These are phyloP conservation scores for Arabidopsis suecica DNA, from an alignment of 345 rosid genomes.

Conservation along the genomic window DNA sequence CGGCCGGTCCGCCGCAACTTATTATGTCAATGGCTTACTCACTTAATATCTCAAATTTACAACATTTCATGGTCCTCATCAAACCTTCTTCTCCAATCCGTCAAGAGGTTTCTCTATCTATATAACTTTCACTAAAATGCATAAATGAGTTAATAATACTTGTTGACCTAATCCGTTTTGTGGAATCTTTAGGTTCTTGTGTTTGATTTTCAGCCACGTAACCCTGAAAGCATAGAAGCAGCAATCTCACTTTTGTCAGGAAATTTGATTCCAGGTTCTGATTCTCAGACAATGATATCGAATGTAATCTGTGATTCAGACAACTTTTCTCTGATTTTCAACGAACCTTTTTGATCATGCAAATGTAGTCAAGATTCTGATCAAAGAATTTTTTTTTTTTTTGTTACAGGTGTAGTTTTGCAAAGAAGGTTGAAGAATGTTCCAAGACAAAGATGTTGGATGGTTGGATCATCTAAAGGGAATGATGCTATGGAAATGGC, in stretches of 20 bases:
- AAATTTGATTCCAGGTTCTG: slow-evolving; percentile 44
- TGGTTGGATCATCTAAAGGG: slow-evolving; percentile 60
- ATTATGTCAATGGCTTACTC: slow-evolving; percentile 65
- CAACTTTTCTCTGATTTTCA: not conserved
- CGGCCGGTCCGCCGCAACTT: slow-evolving; percentile 62
- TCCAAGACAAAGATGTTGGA: slow-evolving; percentile 73
- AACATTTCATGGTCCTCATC: slow-evolving; percentile 71
- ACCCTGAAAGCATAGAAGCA: slow-evolving; percentile 44
- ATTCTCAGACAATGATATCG: slow-evolving; percentile 37
- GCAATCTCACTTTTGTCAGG: slow-evolving; percentile 37
- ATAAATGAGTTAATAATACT: not conserved
- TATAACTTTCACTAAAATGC: slow-evolving; percentile 6
- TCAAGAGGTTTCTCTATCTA: slow-evolving; percentile 34
- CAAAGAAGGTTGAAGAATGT: slow-evolving; percentile 59
- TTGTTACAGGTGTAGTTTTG: slow-evolving; percentile 59
- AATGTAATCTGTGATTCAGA: slow-evolving; percentile 29
- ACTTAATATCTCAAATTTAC: slow-evolving; percentile 53
- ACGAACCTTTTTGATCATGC: slow-evolving; percentile 32
- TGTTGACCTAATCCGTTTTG: not conserved
- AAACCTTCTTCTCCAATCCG: slow-evolving; percentile 32
- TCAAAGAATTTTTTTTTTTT: too few species aligned
- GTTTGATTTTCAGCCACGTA: slow-evolving; percentile 47
- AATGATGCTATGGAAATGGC: slow-evolving; percentile 61
- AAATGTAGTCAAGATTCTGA: slow-evolving; percentile 27
- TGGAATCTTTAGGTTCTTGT: slow-evolving; percentile 34